Evolutionary conservation across 495 filamentous ascomycete genomes (phyloP).

Genomic region (Daldinia childiae): DNA sequence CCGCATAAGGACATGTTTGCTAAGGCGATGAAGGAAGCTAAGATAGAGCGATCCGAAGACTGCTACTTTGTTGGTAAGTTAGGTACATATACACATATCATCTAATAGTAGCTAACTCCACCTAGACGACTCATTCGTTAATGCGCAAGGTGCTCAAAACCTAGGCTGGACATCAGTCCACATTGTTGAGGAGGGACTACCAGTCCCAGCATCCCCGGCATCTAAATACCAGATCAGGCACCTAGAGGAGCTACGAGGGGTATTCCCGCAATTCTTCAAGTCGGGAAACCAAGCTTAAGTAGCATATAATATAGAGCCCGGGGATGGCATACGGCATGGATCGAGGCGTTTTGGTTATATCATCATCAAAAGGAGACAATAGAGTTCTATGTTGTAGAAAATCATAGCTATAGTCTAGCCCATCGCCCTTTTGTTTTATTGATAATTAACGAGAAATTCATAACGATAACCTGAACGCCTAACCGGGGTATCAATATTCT

Average conservation of each 20-base stretch:
- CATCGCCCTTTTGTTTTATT: constrained; percentile 7
- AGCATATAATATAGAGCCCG: constrained; percentile 7
- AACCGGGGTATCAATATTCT: constrained; percentile 33
- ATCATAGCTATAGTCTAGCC: constrained; percentile 4
- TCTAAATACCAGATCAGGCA: constrained; percentile 74
- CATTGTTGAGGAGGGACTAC: constrained; percentile 76
- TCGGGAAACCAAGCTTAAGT: constrained; percentile 28
- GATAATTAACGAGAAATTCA: not conserved
- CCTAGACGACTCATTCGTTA: constrained; percentile 82
- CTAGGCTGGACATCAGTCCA: constrained; percentile 85
- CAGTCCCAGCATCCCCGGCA: constrained; percentile 65
- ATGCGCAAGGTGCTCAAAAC: constrained; percentile 73
- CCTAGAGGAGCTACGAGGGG: constrained; percentile 73
- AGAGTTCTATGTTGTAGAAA: constrained; percentile 1
- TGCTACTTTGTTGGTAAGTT: constrained; percentile 88
- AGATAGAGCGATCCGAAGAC: constrained; percentile 62
- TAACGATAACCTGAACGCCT: constrained; percentile 32
- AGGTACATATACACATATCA: not conserved
- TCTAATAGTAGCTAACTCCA: constrained; percentile 21
- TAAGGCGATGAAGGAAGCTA: constrained; percentile 77
- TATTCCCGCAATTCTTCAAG: constrained; percentile 85
- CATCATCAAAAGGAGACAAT: not conserved
- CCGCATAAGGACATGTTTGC: constrained; percentile 83
- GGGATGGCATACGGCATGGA: constrained; percentile 4
- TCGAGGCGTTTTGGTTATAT: constrained; percentile 17